phyloP scores from a whole-genome alignment of 139 green algal species.

The Volvox reticuliferus region DNA sequence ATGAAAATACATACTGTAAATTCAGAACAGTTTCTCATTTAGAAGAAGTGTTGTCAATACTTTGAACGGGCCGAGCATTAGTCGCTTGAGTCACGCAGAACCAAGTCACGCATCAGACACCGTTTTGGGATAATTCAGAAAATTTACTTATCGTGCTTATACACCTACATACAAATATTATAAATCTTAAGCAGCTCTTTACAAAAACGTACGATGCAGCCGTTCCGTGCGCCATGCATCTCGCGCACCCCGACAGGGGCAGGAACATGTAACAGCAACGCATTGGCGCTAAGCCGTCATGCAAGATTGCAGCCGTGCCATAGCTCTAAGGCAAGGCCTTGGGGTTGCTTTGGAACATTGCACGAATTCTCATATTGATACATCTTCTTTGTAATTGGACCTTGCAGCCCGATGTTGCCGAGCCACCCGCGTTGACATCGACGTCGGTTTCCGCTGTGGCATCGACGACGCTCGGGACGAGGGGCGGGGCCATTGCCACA shows the following conservation, averaged over 20 bases:
- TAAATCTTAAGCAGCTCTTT: neutral
- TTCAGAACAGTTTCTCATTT: too few species aligned
- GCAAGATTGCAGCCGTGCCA: neutral
- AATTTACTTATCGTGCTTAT: neutral
- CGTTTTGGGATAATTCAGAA: too few species aligned
- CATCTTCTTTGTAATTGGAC: neutral
- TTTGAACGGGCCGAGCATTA: too few species aligned
- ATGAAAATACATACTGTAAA: too few species aligned
- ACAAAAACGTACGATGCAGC: neutral
- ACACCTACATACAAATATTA: neutral
- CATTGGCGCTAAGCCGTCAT: neutral
- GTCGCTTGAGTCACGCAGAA: too few species aligned
- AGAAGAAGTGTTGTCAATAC: too few species aligned
- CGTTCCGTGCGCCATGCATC: neutral
- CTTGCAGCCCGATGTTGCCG: conserved; percentile 13
- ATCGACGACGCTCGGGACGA: neutral
- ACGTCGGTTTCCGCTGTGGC: neutral
- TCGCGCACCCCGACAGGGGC: neutral
- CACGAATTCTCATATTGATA: too few species aligned
- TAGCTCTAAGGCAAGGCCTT: conserved; percentile 16
- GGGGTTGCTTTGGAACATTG: too few species aligned
- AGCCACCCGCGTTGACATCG: neutral
- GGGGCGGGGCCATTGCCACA: neutral
- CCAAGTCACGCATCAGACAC: too few species aligned
- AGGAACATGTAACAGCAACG: neutral